A percentile compares a stretch with the other conserved stretches of the same genome.
These are phyloP conservation scores for Gamsiella multidivaricata DNA, from an alignment of 192 early-diverging fungal species.

Conservation along the genomic window DNA sequence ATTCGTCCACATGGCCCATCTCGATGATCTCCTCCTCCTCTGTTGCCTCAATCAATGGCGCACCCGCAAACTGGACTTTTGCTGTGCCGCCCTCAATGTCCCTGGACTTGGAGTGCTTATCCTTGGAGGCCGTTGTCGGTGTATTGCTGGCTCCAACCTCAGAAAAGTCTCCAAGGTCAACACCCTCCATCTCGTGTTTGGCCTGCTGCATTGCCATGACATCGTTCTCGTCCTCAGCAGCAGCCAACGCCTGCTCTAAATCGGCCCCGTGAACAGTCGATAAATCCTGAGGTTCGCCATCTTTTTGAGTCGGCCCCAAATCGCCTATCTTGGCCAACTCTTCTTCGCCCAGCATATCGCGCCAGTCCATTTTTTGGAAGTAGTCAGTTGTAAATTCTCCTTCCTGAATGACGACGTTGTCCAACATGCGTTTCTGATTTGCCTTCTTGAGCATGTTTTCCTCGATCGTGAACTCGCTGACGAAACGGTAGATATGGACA, in stretches of 20 bases:
- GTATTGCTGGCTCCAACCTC: slow-evolving; percentile 51
- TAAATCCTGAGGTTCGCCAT: slow-evolving; percentile 34
- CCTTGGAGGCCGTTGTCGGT: too few relatives aligned
- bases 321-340: slow-evolving; percentile 66
- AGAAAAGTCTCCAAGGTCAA: slow-evolving; percentile 72
- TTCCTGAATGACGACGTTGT: slow-evolving; percentile 83
- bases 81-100: slow-evolving; percentile 10
- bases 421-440: slow-evolving; percentile 82
- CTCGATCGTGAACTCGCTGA: slow-evolving; percentile 78
- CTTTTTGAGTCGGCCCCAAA: slow-evolving; percentile 38
- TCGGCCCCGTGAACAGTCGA: slow-evolving; percentile 46
- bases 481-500: slow-evolving; percentile 83
- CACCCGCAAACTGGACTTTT: slow-evolving; percentile 32
- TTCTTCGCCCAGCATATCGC: slow-evolving; percentile 55
- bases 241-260: slow-evolving; percentile 68
- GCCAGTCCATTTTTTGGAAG: slow-evolving; percentile 72
- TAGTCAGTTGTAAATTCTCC: slow-evolving; percentile 80
- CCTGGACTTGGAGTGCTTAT: background rate
- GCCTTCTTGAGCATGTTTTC: slow-evolving; percentile 83
- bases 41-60: background rate
- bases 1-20: slow-evolving; percentile 80
- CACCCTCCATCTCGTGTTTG: slow-evolving; percentile 63
- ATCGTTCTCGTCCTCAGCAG: slow-evolving; percentile 75
- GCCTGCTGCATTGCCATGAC: slow-evolving; percentile 66
- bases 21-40: slow-evolving; percentile 49